Percentiles rank a stretch among this genome's conserved stretches.
Conservation (phyloP, 805 yeast genomes). For the Ascoidea tarda region DNA sequence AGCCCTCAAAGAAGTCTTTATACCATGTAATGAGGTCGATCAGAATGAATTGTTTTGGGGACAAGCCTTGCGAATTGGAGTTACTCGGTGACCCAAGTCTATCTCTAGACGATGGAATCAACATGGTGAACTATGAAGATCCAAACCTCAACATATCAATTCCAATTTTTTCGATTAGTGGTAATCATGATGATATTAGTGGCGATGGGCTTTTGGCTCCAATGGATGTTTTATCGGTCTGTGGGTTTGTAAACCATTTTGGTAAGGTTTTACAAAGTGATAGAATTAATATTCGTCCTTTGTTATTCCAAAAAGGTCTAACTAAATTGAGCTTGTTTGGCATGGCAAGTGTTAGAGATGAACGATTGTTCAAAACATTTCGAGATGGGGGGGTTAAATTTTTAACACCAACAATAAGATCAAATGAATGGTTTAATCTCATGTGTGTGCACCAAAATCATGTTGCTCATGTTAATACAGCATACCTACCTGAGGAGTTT, state of each 20-base stretch:
- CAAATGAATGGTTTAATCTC: conserved; percentile 68
- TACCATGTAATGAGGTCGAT: conserved; percentile 68
- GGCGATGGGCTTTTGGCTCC: conserved; percentile 78
- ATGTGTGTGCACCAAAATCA: conserved; percentile 91
- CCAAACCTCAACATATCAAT: conserved; percentile 78
- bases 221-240: conserved; percentile 65
- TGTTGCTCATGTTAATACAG: conserved; percentile 63
- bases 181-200: conserved; percentile 94
- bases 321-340: conserved; percentile 85
- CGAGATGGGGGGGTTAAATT: conserved; percentile 71
- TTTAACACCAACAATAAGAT: conserved; percentile 44
- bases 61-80: conserved; percentile 76
- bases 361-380: conserved; percentile 70
- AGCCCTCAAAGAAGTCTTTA: conserved; percentile 77
- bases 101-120: conserved; percentile 49
- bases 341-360: conserved; percentile 79
- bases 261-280: conserved; percentile 74
- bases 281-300: conserved; percentile 57
- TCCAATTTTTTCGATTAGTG: conserved; percentile 86
- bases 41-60: conserved; percentile 65
- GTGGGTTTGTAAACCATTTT: conserved; percentile 81
- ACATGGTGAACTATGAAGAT: conserved; percentile 77
- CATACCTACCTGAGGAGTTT: conserved; percentile 73
- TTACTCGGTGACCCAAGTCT: conserved; percentile 64
- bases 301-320: conserved; percentile 68